Percentiles rank a stretch among this genome's conserved stretches.
Conservation (phyloP, 2,329 filamentous ascomycete genomes). For the Botrytis pseudocinerea region DNA sequence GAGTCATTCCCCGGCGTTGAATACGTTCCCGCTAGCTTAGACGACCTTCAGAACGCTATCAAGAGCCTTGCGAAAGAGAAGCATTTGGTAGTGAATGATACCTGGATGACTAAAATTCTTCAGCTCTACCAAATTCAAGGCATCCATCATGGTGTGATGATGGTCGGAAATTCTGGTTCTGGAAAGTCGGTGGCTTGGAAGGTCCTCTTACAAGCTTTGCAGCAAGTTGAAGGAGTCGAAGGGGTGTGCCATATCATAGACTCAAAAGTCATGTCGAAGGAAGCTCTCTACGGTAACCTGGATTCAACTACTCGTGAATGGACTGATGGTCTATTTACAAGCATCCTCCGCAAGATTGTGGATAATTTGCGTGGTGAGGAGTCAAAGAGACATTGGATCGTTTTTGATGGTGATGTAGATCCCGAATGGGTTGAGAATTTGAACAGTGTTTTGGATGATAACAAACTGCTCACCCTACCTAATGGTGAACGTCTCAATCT, state of each 20-base stretch:
- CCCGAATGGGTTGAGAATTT: slow-evolving; percentile 99
- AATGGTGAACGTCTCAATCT: slow-evolving; percentile 97
- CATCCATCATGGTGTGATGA: slow-evolving; percentile 99
- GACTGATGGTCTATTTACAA: slow-evolving; percentile 98
- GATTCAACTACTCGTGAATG: slow-evolving; percentile 97
- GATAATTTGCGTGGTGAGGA: slow-evolving; percentile 98
- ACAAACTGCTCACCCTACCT: slow-evolving; percentile 93
- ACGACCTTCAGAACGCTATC: slow-evolving; percentile 77
- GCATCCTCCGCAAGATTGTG: slow-evolving; percentile 95
- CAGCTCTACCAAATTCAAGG: slow-evolving; percentile 98
- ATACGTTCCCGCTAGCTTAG: slow-evolving; percentile 87
- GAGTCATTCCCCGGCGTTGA: slow-evolving; percentile 89
- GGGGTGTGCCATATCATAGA: slow-evolving; percentile 97
- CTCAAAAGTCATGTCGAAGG: slow-evolving; percentile 99
- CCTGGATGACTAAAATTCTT: slow-evolving; percentile 96
- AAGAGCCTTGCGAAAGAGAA: slow-evolving; percentile 79
- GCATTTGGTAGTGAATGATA: slow-evolving; percentile 85
- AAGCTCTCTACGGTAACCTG: slow-evolving; percentile 91
- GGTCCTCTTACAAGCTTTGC: slow-evolving; percentile 84
- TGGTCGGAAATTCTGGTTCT: slow-evolving; percentile 97
- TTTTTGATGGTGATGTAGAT: slow-evolving; percentile 98
- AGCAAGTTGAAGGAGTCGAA: slow-evolving; percentile 86
- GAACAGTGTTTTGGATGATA: slow-evolving; percentile 99
- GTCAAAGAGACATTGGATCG: slow-evolving; percentile 96
- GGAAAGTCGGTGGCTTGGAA: slow-evolving; percentile 97